These are phyloP conservation scores for Yamadazyma buinensis DNA, from an alignment of 1,139 yeast genomes.

Conservation along the genomic window DNA sequence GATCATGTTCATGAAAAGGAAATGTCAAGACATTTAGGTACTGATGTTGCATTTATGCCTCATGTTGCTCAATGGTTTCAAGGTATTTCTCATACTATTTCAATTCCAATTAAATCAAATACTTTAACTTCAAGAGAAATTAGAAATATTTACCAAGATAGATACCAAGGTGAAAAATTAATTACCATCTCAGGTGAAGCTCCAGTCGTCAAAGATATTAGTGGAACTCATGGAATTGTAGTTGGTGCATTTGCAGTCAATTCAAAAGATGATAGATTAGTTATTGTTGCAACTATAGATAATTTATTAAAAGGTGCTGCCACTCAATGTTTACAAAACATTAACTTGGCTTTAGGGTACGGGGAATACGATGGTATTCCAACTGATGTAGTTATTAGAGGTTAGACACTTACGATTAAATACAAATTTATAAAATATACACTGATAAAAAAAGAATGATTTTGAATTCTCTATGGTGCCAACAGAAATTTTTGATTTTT, in stretches of 20 bases:
- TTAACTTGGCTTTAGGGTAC: slow-evolving; percentile 83
- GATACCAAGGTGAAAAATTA: slow-evolving; percentile 83
- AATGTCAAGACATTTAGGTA: slow-evolving; percentile 75
- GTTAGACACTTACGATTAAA: too few species aligned
- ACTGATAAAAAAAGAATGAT: too few species aligned
- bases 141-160: slow-evolving; percentile 80
- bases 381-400: slow-evolving; percentile 47
- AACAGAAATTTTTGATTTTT: too few species aligned
- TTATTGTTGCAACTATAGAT: slow-evolving; percentile 91
- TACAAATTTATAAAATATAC: too few species aligned
- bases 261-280: slow-evolving; percentile 85
- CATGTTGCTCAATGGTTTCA: slow-evolving; percentile 99
- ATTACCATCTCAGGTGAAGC: slow-evolving; percentile 85
- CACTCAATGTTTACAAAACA: slow-evolving; percentile 95
- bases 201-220: slow-evolving; percentile 85
- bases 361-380: slow-evolving; percentile 97
- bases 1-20: slow-evolving; percentile 97
- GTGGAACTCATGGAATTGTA: slow-evolving; percentile 92
- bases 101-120: slow-evolving; percentile 74
- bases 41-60: slow-evolving; percentile 84
- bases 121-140: slow-evolving; percentile 77
- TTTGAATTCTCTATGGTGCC: too few species aligned
- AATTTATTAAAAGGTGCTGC: slow-evolving; percentile 97
- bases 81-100: slow-evolving; percentile 90
- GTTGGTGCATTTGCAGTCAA: slow-evolving; percentile 95